These are phyloP conservation scores for Aspergillus fischeri DNA, from an alignment of 2,329 filamentous ascomycete species.

Conservation along the genomic window DNA sequence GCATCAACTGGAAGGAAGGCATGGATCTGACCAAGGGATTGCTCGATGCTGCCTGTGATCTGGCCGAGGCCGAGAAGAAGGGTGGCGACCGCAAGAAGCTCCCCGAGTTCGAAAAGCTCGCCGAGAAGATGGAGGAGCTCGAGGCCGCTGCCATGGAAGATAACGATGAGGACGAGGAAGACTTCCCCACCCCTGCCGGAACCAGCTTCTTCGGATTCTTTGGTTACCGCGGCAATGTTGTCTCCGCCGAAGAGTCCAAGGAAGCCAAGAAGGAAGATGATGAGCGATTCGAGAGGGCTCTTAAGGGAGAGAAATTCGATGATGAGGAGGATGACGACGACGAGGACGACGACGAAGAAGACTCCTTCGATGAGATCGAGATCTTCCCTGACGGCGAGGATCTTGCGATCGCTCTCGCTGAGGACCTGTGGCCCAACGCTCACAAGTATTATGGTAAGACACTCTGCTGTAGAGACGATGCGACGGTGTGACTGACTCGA, in stretches of 20 bases:
- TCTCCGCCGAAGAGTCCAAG: conserved; percentile 68
- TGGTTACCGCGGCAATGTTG: conserved; percentile 66
- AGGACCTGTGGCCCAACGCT: conserved; percentile 85
- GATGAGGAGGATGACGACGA: conserved; percentile 42
- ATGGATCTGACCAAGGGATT: conserved; percentile 82
- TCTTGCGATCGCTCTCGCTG: conserved; percentile 71
- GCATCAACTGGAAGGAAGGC: conserved; percentile 80
- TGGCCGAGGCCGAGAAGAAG: conserved; percentile 60
- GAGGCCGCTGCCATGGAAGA: conserved; percentile 34
- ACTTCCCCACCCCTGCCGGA: conserved; percentile 56
- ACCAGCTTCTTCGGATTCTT: conserved; percentile 89
- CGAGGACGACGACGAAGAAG: conserved; percentile 56
- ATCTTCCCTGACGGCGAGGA: conserved; percentile 86
- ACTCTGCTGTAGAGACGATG: neutral
- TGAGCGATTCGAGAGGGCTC: conserved; percentile 51
- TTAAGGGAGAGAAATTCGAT: conserved; percentile 50
- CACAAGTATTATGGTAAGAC: conserved; percentile 84
- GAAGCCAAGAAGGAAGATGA: conserved; percentile 58
- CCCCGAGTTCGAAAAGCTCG: conserved; percentile 51
- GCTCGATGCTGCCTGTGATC: conserved; percentile 66
- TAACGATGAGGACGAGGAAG: conserved; percentile 34
- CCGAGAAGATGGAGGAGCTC: conserved; percentile 44
- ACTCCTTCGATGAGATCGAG: conserved; percentile 67
- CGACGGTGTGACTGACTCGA: conserved; percentile 32
- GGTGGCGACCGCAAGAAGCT: conserved; percentile 47